Conservation (phyloP, 2,329 filamentous ascomycete genomes). For the Penicillium freii region DNA sequence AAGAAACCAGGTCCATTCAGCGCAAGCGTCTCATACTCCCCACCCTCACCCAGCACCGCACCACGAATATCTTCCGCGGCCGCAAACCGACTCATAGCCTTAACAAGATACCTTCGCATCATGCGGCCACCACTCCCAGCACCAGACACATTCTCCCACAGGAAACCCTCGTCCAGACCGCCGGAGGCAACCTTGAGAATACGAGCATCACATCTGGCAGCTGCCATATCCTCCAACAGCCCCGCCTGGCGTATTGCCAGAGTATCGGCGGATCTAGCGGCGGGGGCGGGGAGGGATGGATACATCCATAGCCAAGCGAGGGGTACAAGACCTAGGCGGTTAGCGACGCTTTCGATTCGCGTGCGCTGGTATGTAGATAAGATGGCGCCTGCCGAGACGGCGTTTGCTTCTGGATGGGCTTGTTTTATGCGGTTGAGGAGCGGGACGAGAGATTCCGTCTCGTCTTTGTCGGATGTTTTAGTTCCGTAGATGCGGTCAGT, state of each 20-base stretch:
- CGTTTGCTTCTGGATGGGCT: slow-evolving; percentile 76
- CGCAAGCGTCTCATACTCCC: slow-evolving; percentile 93
- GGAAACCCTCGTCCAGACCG: slow-evolving; percentile 73
- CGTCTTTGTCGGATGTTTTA: slow-evolving; percentile 56
- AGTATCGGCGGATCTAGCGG: slow-evolving; percentile 21
- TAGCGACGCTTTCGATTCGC: slow-evolving; percentile 85
- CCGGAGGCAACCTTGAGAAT: slow-evolving; percentile 95
- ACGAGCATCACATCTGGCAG: slow-evolving; percentile 74
- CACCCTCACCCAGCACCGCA: slow-evolving; percentile 83
- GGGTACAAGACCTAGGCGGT: slow-evolving; percentile 77
- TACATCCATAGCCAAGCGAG: slow-evolving; percentile 93
- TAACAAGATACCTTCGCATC: slow-evolving; percentile 50
- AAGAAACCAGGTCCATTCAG: slow-evolving; percentile 71
- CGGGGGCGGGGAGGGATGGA: slow-evolving; percentile 62
- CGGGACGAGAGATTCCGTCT: slow-evolving; percentile 82
- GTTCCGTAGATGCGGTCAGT: slow-evolving; percentile 67
- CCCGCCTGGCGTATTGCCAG: slow-evolving; percentile 32
- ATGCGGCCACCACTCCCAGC: slow-evolving; percentile 36
- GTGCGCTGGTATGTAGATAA: slow-evolving; percentile 94
- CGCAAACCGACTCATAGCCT: slow-evolving; percentile 59
- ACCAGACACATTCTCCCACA: slow-evolving; percentile 75
- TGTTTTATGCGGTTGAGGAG: slow-evolving; percentile 67
- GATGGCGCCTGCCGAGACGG: slow-evolving; percentile 86
- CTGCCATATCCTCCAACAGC: slow-evolving; percentile 78
- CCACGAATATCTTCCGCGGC: slow-evolving; percentile 56